Conservation (phyloP, 108 stramenopile species). For the Pseudonitzschia multiseries region DNA sequence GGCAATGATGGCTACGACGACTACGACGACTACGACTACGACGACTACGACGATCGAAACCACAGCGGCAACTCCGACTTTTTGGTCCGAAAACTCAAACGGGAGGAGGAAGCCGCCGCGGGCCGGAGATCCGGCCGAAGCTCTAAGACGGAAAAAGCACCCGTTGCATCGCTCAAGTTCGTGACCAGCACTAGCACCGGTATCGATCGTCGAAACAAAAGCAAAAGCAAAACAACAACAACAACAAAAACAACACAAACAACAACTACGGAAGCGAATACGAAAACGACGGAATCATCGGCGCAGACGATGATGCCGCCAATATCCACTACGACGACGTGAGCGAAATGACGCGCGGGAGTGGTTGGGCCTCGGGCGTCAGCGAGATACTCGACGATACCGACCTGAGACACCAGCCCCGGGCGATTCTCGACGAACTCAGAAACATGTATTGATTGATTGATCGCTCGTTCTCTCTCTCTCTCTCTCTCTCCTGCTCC, state of each 20-base stretch:
- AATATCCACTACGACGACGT: constrained; percentile 3
- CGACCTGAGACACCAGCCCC: neutral
- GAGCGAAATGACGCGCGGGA: constrained; percentile 19
- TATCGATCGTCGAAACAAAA: neutral
- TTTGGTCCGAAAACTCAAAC: neutral
- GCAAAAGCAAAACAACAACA: no score
- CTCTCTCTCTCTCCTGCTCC: no score
- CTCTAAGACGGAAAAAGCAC: neutral
- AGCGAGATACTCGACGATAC: constrained; percentile 12
- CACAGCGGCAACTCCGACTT: neutral
- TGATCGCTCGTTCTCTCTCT: no score
- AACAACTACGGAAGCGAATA: neutral
- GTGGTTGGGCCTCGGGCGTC: constrained; percentile 1
- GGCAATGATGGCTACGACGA: neutral
- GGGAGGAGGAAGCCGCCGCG: constrained; percentile 2
- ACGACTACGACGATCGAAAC: neutral
- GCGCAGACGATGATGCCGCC: neutral
- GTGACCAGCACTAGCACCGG: neutral
- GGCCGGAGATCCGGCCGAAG: neutral
- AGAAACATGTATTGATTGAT: neutral
- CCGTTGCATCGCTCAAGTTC: neutral
- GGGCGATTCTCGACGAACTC: neutral
- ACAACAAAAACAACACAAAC: no score
- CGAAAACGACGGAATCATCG: neutral
- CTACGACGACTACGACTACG: neutral